phyloP scores from a whole-genome alignment of 805 yeast species.

The Barnettozyma californica region DNA sequence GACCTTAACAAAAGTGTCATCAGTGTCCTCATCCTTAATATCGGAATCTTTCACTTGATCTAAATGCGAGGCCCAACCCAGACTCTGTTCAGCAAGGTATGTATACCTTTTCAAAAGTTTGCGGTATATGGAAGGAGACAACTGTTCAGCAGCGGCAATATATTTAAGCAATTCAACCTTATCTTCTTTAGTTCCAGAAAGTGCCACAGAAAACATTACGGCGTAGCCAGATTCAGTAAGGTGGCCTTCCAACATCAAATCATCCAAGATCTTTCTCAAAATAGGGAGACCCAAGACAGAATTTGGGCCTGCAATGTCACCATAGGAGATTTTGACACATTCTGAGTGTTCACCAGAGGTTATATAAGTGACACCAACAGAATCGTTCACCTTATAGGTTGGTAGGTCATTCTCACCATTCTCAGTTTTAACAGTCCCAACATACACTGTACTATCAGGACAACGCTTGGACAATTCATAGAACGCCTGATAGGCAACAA shows the following conservation, averaged over 20 bases:
- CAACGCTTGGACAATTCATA: neutral
- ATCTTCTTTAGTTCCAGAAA: neutral
- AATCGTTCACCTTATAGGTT: neutral
- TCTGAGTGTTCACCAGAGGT: neutral
- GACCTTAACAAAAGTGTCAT: neutral
- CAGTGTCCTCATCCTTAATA: neutral
- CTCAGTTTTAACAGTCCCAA: neutral
- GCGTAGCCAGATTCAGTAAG: neutral
- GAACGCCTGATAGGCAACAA: neutral
- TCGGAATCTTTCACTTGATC: neutral
- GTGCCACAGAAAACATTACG: neutral
- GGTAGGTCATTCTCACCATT: neutral
- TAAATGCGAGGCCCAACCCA: neutral
- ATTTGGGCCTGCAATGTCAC: slow-evolving; percentile 1
- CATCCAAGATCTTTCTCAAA: slow-evolving; percentile 1
- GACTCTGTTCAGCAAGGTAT: too few species aligned
- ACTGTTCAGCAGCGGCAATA: neutral
- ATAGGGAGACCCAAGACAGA: neutral
- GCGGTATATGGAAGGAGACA: neutral
- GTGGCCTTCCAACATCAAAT: neutral
- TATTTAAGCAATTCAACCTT: neutral
- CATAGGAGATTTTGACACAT: neutral
- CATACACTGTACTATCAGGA: neutral
- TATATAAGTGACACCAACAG: neutral
- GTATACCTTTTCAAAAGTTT: neutral